Evolutionary conservation across 768 basidiomycete species (phyloP), one percentile per base, ranked within the genome.

Genomic region (Cystobasidium ongulense): DNA sequence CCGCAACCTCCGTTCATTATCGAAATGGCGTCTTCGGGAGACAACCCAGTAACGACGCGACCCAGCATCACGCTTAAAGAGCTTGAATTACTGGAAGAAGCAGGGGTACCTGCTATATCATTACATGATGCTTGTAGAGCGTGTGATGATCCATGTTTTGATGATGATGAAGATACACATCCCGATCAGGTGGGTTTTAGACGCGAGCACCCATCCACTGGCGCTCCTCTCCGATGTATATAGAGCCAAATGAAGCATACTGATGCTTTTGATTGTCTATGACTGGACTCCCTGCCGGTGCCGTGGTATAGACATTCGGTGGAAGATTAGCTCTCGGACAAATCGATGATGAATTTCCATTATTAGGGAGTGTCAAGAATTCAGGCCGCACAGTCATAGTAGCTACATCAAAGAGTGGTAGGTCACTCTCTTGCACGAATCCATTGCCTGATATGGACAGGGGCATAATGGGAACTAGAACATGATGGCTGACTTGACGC

Each of bases 321-420:
- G 36, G 63, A 46, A 64, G 38, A 64, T 64, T 38, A 64, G 65
- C 41, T 29, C 43, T 52, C 35, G 65, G 29, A 18, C 54, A 71
- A 54, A 59, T 71, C 38, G 68, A 71, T 29, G 29, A 54, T 31
- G 52, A 54, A 3, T 38, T 36, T 18, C 50, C 4, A 7, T 52
- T 71, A 17, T 36, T 71, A 7, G 68, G 68, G 5, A 57, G 53
- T 17, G 29, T 71, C 10, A 71, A 71, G 35, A 71, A 71, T 29
- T 67, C 65, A 31, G 68, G 68, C 8, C 52, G 68, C 17, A 71
- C 68, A 1, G 53, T 71, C 8, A 36, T 71, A n/a, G 68, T 71
- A 10, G 68, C 68, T 7, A 71, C 68, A 13, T 23, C 25, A 8
- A 71, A 71, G 68, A 57, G 36, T 31, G 68, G 68, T 71, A 59